These are phyloP conservation scores for Diaporthe aspalathi DNA, from an alignment of 2,329 filamentous ascomycete species.

Conservation along the genomic window DNA sequence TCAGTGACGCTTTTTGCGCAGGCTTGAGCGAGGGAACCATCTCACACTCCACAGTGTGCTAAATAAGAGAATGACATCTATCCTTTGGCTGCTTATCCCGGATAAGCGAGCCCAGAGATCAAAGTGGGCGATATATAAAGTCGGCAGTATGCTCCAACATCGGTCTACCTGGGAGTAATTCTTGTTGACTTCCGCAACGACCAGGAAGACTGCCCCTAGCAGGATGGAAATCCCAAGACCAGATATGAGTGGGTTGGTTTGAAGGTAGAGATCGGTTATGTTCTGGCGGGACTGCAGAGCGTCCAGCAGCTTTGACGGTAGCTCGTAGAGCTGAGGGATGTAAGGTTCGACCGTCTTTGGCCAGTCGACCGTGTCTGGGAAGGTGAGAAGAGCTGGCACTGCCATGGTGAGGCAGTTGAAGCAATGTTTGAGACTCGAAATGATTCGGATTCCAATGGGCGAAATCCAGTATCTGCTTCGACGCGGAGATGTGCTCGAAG, in stretches of 20 bases:
- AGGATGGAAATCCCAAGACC: constrained; percentile 78
- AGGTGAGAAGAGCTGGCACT: constrained; percentile 75
- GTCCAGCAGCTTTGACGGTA: constrained; percentile 74
- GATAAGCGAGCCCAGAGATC: constrained; percentile 83
- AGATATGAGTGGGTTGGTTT: constrained; percentile 87
- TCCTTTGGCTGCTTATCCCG: constrained; percentile 74
- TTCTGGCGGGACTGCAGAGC: constrained; percentile 69
- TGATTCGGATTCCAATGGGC: neutral
- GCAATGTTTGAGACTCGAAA: no score
- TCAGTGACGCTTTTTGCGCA: constrained; percentile 41
- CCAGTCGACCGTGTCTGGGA: constrained; percentile 83
- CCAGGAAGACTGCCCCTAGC: constrained; percentile 77
- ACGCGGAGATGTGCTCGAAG: neutral
- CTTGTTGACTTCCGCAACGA: constrained; percentile 84
- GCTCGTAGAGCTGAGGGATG: constrained; percentile 73
- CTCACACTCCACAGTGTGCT: constrained; percentile 84
- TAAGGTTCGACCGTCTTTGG: constrained; percentile 80
- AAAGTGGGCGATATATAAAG: constrained; percentile 87
- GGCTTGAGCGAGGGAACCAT: constrained; percentile 12
- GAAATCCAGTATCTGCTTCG: neutral
- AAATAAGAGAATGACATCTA: constrained; percentile 79
- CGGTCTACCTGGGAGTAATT: constrained; percentile 99
- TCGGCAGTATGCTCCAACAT: constrained; percentile 89
- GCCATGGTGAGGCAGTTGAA: constrained; percentile 62
- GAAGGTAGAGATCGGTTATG: constrained; percentile 78